Base-by-base conservation (phyloP, 225 moss, liverwort and hornwort species). In the Polytrichum commune region DNA sequence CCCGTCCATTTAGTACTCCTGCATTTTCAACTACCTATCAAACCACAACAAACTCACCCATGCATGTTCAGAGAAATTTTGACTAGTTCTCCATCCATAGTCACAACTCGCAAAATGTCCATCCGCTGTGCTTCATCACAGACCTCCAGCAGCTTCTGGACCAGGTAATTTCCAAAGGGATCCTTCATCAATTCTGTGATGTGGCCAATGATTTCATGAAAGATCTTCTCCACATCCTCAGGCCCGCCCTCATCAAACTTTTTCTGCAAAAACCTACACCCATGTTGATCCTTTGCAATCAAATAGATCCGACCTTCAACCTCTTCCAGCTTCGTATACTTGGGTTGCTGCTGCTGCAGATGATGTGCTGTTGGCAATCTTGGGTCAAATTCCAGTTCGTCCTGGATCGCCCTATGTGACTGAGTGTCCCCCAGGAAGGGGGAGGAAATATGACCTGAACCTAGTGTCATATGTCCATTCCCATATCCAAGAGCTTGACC, bases 181-280 rank as follows among this genome's bases (percentile, higher is more conserved):
- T 97, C 97, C 27, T 92, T 94, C 97, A 97, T 97, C 5, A 97
- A 80, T 75, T 97, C 97, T 25, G 94, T 94, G 32, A 97, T 94
- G 56, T 97, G 97, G 26, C 91, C 91, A 75, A 97, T 93, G 55
- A 97, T 97, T 82, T 97, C 97, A 64, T 83, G 79, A 24, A 97
- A 97, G 16, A 97, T 94, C 69, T 94, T 97, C 82, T 94, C 87
- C 73, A 97, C 97, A 71, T 93, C 97, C 65, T 93, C 97, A 5
- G 92, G 86, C 27, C 97, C 94, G 32, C 97, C 97, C 76, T 97
- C 97, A 32, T 97, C 97, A 62, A 97, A 97, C 80, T 97, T 97
- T 79, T 93, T 92, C 84, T 97, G 97, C 74, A 97, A 74, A 73
- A 97, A 97, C 68, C 97, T 90, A 79, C 97, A 97, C 6, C 97